Evolutionary conservation across 257 asterid genomes (phyloP), one percentile per base, ranked within the genome.

Genomic region (Solanum piurae): DNA sequence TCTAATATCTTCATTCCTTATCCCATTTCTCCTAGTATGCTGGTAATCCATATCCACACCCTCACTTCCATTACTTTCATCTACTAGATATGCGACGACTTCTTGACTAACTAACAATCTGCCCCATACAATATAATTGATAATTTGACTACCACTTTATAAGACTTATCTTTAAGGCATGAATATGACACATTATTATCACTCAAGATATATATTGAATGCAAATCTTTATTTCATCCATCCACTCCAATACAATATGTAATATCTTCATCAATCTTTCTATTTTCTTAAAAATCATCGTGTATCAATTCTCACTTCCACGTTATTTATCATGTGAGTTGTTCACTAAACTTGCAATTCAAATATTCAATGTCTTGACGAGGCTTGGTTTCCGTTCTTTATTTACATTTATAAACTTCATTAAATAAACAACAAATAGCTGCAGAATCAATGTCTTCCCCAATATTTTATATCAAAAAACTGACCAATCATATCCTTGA

Each of bases 81-180:
- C 6, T 60, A 8, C 13, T 21, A 21, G 29, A 20, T 8, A 7
- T 3, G 5, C 49, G 12, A 21, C 2, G 2, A 58, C 66, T 20
- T 58, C 5, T 20, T 20, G 11, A 58, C 11, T 58, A 9, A 20
- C 25, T 12, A 58, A 58, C n/a, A 20, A 7, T 58, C 27, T 4
- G 4, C 1, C 13, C 1, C 69, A 60, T 60, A 21, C 5, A 60
- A 21, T 9, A 9, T 60, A 23, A 0, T 0, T 3, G 27, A 0
- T 52, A 52, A 16, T 60, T 21, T 60, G 1, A 60, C 12, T 11
- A 60, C 1, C 27, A 23, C 69, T 8, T 60, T 23, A 60, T 60
- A 60, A 60, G 12, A 40, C 46, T 40, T 40, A 9, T 40, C 12
- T 42, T 42, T 10, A 42, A 42, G 12, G 14, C 12, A 42, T 42